Conservation (phyloP, 495 filamentous ascomycete genomes). For the Penicillium canariense region DNA sequence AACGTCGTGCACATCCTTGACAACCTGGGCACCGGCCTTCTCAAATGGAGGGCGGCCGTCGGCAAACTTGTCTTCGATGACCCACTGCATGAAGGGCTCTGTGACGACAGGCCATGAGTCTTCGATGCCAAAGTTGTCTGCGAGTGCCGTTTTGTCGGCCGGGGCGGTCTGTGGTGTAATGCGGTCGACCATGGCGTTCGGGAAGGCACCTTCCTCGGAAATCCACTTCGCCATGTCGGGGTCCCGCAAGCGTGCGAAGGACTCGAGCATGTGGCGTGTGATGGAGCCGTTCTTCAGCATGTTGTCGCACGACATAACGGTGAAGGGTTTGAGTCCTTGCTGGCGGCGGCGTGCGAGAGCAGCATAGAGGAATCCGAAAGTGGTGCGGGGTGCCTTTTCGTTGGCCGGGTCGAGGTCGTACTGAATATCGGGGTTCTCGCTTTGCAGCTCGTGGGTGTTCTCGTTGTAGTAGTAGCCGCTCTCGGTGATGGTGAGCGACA, state of each 20-base stretch:
- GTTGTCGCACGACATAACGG: slow-evolving; percentile 51
- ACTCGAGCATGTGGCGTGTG: slow-evolving; percentile 48
- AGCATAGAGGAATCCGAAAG: slow-evolving; percentile 49
- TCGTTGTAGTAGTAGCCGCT: slow-evolving; percentile 54
- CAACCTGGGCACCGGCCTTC: slow-evolving; percentile 46
- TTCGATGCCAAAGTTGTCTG: slow-evolving; percentile 38
- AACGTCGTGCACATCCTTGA: slow-evolving; percentile 44
- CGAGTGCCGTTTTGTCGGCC: slow-evolving; percentile 38
- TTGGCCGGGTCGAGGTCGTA: slow-evolving; percentile 43
- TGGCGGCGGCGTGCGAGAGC: slow-evolving; percentile 40
- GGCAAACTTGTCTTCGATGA: slow-evolving; percentile 47
- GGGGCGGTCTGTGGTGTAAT: slow-evolving; percentile 47
- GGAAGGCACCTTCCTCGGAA: slow-evolving; percentile 39
- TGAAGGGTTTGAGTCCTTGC: slow-evolving; percentile 46
- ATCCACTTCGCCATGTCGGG: slow-evolving; percentile 47
- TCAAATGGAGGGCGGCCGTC: slow-evolving; percentile 48
- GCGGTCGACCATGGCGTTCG: slow-evolving; percentile 52
- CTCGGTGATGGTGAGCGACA: slow-evolving; percentile 52
- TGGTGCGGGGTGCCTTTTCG: slow-evolving; percentile 39
- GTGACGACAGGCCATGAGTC: slow-evolving; percentile 49
- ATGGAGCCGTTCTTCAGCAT: slow-evolving; percentile 53
- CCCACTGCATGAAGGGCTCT: slow-evolving; percentile 52
- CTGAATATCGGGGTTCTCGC: slow-evolving; percentile 47
- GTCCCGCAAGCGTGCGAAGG: slow-evolving; percentile 42
- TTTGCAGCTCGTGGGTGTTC: slow-evolving; percentile 48